Evolutionary conservation across 257 asterid genomes (phyloP).

Genomic region (Capsicum pubescens): DNA sequence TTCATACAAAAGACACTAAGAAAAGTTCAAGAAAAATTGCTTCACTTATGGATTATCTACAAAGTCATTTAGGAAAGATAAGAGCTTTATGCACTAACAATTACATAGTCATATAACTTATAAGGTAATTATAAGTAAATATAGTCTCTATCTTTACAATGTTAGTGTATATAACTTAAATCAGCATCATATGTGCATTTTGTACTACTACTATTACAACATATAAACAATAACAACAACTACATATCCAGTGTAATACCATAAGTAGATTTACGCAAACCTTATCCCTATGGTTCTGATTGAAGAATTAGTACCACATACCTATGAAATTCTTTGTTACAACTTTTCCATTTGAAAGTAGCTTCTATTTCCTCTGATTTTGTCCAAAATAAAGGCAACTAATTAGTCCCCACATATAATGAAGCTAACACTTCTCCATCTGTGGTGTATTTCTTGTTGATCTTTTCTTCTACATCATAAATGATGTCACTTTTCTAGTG

Average conservation of each 20-base stretch:
- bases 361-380: constrained; percentile 41
- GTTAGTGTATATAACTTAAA: not conserved
- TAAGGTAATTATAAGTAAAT: too few relatives aligned
- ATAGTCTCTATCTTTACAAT: too few relatives aligned
- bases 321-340: constrained; percentile 41
- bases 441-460: constrained; percentile 43
- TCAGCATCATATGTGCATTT: not conserved
- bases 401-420: constrained; percentile 59
- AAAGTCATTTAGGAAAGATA: too few relatives aligned
- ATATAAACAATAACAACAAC: not conserved
- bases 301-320: constrained; percentile 8
- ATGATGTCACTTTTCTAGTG: constrained; percentile 27
- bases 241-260: too few relatives aligned
- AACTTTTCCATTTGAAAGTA: constrained; percentile 51
- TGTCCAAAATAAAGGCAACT: constrained; percentile 54
- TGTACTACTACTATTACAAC: not conserved
- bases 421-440: constrained; percentile 46
- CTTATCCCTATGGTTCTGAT: not conserved
- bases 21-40: not conserved
- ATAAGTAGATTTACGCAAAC: not conserved
- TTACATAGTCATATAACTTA: too few relatives aligned
- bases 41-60: not conserved
- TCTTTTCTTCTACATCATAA: constrained; percentile 56
- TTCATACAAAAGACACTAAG: not conserved
- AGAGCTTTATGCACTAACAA: too few relatives aligned